Evolutionary conservation across 2,329 filamentous ascomycete genomes (phyloP).

Genomic region (Ceratocystis cacaofunesta): DNA sequence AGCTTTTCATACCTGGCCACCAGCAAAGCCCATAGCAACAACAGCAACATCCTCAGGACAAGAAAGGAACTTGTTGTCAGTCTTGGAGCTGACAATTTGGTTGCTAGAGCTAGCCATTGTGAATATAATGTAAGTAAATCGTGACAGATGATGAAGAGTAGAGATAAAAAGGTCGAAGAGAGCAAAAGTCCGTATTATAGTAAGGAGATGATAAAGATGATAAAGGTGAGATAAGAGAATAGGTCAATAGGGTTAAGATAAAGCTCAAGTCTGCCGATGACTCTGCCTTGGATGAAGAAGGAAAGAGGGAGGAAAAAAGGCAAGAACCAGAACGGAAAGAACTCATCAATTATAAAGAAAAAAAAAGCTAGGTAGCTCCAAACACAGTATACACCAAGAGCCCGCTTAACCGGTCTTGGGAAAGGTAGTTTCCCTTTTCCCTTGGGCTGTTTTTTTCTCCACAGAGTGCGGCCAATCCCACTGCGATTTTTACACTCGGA

Average conservation of each 20-base stretch:
- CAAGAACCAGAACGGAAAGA: constrained; percentile 3
- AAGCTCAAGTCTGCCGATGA: constrained; percentile 16
- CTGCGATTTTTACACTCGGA: constrained; percentile 2
- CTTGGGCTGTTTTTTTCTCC: background rate
- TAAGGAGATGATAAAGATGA: constrained; percentile 7
- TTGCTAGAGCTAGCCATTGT: constrained; percentile 12
- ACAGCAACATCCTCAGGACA: constrained; percentile 70
- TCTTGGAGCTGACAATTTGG: constrained; percentile 38
- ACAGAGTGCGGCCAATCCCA: background rate
- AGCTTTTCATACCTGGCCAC: constrained; percentile 59
- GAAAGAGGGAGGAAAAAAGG: constrained; percentile 12
- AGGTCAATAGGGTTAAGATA: background rate
- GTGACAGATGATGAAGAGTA: background rate
- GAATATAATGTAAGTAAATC: background rate
- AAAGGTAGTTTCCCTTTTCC: constrained; percentile 18
- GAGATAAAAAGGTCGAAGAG: background rate
- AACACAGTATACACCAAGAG: background rate
- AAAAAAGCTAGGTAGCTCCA: background rate
- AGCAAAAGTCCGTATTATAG: background rate
- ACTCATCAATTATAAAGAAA: background rate
- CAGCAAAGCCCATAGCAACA: constrained; percentile 90
- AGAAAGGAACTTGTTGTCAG: constrained; percentile 61
- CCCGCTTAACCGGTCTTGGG: background rate
- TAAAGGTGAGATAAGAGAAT: background rate
- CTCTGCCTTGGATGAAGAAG: constrained; percentile 12